Evolutionary conservation across 2,329 filamentous ascomycete species (phyloP), one percentile per base, ranked within the genome.

Genomic region (Didymosphaeria variabile): DNA sequence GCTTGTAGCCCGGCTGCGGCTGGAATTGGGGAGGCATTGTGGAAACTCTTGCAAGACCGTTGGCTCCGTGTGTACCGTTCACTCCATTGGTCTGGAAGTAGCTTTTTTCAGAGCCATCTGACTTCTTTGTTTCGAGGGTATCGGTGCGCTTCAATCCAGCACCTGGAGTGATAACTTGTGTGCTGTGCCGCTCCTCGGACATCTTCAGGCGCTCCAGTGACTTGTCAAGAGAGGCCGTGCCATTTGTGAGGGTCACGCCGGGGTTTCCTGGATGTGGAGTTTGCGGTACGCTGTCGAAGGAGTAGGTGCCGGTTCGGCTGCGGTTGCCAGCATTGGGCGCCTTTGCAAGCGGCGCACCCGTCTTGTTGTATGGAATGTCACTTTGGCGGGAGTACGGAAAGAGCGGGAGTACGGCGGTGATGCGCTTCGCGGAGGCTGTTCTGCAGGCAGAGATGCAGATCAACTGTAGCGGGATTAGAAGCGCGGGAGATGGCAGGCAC

Each of bases 401-500:
- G 57, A 98, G 86, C 42, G 95, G 95, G 51, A 97, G 88, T 50
- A 99, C 93, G 57, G 93, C 95, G 45, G 94, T 98, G 72, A 99
- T 93, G 72, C 93, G 87, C 79, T 91, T 93, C 32, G 95, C 95
- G 44, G 94, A 97, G 70, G 93, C 93, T 13, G 91, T 90, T 82
- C 97, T 97, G 88, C 95, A 98, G 63, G 95, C 95, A n/a, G 93
- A 97, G 72, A 98, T 94, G 82, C 95, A 97, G 82, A 98, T 97
- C 79, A 97, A 91, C 72, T 75, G 57, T 60, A 58, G 58, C 61
- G 66, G 58, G 60, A 68, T 75, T 66, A 75, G 72, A 50, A 51
- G 69, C 56, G 67, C 57, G 66, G 64, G 61, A 68, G 59, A 67
- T 64, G 62, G 62, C 63, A 62, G 66, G 60, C 65, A 64, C 62